These are phyloP conservation scores for Sporothrix variecibatus DNA, from an alignment of 2,329 filamentous ascomycete species.

Conservation along the genomic window DNA sequence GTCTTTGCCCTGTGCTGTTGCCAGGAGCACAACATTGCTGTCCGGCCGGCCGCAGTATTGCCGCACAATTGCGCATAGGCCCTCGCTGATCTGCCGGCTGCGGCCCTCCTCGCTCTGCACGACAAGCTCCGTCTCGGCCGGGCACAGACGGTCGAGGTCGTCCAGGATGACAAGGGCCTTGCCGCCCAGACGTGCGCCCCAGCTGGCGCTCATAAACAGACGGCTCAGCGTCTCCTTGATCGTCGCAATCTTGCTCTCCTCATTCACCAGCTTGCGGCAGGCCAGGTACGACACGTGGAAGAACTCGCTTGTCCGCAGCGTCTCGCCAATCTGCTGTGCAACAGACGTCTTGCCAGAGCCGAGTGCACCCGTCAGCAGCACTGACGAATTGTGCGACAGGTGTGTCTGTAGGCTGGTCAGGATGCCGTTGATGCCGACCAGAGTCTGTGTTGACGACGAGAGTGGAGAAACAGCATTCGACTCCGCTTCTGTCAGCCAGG, in stretches of 20 bases:
- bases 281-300: conserved; percentile 86
- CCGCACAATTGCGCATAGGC: conserved; percentile 76
- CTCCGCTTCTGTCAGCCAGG: conserved; percentile 48
- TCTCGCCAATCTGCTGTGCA: conserved; percentile 72
- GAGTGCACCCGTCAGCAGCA: conserved; percentile 83
- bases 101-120: conserved; percentile 91
- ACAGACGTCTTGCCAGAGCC: conserved; percentile 89
- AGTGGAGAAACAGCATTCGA: conserved; percentile 55
- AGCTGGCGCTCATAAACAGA: conserved; percentile 84
- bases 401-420: conserved; percentile 73
- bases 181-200: conserved; percentile 86
- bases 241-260: conserved; percentile 84
- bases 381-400: conserved; percentile 81
- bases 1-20: conserved; percentile 91
- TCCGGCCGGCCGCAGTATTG: conserved; percentile 76
- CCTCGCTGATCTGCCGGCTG: conserved; percentile 89
- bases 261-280: conserved; percentile 83
- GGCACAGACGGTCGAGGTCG: conserved; percentile 90
- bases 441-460: conserved; percentile 44
- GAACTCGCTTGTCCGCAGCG: conserved; percentile 69
- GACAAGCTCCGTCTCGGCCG: conserved; percentile 90
- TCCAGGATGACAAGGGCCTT: conserved; percentile 84
- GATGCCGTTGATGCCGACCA: conserved; percentile 84
- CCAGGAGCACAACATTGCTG: conserved; percentile 81
- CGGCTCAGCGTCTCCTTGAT: conserved; percentile 87